A percentile compares a stretch with the other conserved stretches of the same genome.
Evolutionary conservation across 2,329 filamentous ascomycete genomes (phyloP).

Genomic region (Claviceps lovelessii): DNA sequence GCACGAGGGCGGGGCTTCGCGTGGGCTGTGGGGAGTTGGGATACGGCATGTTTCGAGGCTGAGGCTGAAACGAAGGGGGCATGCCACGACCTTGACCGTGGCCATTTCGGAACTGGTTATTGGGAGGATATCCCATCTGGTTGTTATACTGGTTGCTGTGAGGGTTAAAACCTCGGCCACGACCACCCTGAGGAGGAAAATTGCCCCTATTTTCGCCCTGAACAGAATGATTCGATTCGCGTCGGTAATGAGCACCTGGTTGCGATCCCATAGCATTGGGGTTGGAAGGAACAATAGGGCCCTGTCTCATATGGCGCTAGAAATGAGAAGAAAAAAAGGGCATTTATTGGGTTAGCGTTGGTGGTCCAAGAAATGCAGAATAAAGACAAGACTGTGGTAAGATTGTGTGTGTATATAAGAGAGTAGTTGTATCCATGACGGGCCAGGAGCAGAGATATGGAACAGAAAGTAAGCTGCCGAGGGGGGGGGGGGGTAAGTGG

Average conservation of each 20-base stretch:
- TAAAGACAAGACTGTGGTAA: neutral
- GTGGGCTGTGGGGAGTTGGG: conserved; percentile 51
- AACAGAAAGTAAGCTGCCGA: neutral
- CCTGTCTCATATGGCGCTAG: conserved; percentile 55
- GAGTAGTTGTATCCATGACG: neutral
- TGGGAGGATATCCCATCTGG: conserved; percentile 29
- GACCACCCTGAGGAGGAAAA: conserved; percentile 32
- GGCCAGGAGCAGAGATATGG: neutral
- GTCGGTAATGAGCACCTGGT: conserved; percentile 60
- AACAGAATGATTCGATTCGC: conserved; percentile 72
- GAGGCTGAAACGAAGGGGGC: conserved; percentile 31
- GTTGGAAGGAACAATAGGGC: conserved; percentile 46
- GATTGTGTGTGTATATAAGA: neutral
- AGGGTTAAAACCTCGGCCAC: conserved; percentile 36
- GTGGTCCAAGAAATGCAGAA: neutral
- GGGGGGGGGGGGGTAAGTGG: conserved; percentile 5
- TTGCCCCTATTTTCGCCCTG: conserved; percentile 43
- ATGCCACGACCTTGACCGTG: conserved; percentile 38
- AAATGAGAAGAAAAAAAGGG: neutral
- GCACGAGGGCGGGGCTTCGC: conserved; percentile 51
- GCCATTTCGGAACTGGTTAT: conserved; percentile 28
- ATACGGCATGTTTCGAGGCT: conserved; percentile 32
- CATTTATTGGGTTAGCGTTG: conserved; percentile 4
- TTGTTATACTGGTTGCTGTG: conserved; percentile 29
- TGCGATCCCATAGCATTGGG: conserved; percentile 47